Evolutionary conservation across 2,329 filamentous ascomycete genomes (phyloP).

Genomic region (Penicillium nordicum): DNA sequence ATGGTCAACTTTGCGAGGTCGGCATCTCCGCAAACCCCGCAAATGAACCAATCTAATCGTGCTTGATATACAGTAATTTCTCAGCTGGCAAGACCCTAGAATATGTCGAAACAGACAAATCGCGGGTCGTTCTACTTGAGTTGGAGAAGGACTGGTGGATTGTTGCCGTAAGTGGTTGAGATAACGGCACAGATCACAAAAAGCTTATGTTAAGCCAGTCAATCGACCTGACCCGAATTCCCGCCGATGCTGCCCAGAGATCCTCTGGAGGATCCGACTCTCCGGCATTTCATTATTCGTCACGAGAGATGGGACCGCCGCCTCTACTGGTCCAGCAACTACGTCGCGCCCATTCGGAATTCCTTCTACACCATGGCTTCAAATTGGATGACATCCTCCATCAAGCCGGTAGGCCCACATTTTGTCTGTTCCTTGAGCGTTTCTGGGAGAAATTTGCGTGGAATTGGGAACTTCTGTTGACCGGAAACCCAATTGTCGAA

Average conservation of each 20-base stretch:
- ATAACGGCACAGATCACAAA: not conserved
- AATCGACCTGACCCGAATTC: conserved; percentile 75
- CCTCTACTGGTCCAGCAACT: conserved; percentile 76
- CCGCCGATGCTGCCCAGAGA: conserved; percentile 49
- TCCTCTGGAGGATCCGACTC: conserved; percentile 38
- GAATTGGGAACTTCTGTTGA: conserved; percentile 82
- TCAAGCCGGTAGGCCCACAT: conserved; percentile 62
- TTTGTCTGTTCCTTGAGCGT: conserved; percentile 67
- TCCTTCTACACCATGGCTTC: conserved; percentile 80
- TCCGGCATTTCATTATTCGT: conserved; percentile 71
- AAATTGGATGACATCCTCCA: conserved; percentile 69
- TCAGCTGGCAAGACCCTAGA: conserved; percentile 73
- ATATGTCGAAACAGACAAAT: conserved; percentile 85
- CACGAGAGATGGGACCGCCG: conserved; percentile 82
- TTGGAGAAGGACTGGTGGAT: conserved; percentile 95
- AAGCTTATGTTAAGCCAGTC: conserved; percentile 51
- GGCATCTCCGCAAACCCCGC: conserved; percentile 21
- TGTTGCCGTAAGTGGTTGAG: conserved; percentile 64
- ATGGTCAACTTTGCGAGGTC: conserved; percentile 87
- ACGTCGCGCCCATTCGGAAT: conserved; percentile 74
- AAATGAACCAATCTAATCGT: conserved; percentile 14
- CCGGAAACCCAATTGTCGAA: conserved; percentile 79
- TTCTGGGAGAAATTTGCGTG: conserved; percentile 73
- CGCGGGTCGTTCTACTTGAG: conserved; percentile 78
- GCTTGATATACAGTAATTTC: conserved; percentile 61